Percentiles rank a stretch among this genome's conserved stretches.
These are phyloP conservation scores for Pichia thaimueangensis DNA, from an alignment of 805 yeast species.

Conservation along the genomic window DNA sequence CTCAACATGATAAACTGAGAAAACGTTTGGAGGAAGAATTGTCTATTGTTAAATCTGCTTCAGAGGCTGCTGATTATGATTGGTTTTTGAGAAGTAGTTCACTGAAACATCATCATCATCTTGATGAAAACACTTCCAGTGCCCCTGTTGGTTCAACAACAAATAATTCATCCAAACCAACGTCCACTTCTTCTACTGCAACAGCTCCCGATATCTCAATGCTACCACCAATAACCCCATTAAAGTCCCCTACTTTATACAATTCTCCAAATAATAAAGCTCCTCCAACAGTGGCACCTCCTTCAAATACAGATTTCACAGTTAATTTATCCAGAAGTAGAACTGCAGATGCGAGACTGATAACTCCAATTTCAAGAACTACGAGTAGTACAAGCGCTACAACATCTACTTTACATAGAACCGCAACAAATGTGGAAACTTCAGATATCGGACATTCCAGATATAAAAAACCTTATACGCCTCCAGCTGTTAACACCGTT, in stretches of 20 bases:
- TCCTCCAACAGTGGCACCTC: conserved; percentile 18
- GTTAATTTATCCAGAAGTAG: conserved; percentile 19
- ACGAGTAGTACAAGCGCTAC: conserved; percentile 7
- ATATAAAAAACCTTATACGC: neutral
- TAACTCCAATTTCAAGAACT: conserved; percentile 5
- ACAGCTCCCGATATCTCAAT: neutral
- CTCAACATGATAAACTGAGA: conserved; percentile 27
- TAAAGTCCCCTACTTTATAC: conserved; percentile 24
- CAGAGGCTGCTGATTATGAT: conserved; percentile 26
- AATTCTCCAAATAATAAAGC: conserved; percentile 23
- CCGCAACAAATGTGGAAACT: conserved; percentile 26
- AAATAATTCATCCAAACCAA: neutral
- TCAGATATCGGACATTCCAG: conserved; percentile 11
- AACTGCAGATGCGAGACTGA: conserved; percentile 22
- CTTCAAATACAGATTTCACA: conserved; percentile 8
- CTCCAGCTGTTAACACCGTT: neutral
- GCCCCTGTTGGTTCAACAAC: conserved; percentile 3
- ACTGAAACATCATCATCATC: neutral
- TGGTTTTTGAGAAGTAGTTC: conserved; percentile 25
- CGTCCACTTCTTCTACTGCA: conserved; percentile 4
- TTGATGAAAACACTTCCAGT: conserved; percentile 10
- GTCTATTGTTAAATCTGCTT: conserved; percentile 10
- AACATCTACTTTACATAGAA: conserved; percentile 18
- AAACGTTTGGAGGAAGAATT: conserved; percentile 26
- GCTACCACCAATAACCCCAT: conserved; percentile 13